phyloP scores from a whole-genome alignment of 1,139 yeast genomes.

The Taphrina flavorubra region DNA sequence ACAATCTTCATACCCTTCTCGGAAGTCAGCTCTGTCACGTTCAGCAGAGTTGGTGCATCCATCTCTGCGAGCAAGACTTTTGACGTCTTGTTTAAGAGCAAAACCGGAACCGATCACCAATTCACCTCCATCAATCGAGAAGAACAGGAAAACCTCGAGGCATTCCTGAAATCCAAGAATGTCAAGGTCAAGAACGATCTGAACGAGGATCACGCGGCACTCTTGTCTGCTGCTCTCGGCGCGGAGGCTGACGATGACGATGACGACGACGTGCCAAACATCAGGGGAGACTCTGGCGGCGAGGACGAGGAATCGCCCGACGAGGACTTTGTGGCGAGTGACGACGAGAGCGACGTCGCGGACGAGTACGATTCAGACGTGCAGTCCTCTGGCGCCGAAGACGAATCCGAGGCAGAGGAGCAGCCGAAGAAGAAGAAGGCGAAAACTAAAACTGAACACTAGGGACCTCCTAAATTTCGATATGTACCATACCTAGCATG shows the following conservation, averaged over 20 bases:
- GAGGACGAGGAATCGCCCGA: slow-evolving; percentile 52
- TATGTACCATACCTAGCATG: slow-evolving; percentile 12
- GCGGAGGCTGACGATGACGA: slow-evolving; percentile 63
- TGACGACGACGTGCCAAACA: slow-evolving; percentile 64
- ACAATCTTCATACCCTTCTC: slow-evolving; percentile 87
- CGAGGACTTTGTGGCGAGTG: slow-evolving; percentile 47
- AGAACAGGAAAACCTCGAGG: slow-evolving; percentile 81
- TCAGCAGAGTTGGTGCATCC: slow-evolving; percentile 85
- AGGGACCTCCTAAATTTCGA: background rate
- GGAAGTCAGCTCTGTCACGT: slow-evolving; percentile 75
- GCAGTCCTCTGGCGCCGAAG: slow-evolving; percentile 26
- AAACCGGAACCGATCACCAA: slow-evolving; percentile 72
- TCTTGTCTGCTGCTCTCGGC: slow-evolving; percentile 63
- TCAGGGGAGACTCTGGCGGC: slow-evolving; percentile 66
- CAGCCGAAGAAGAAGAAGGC: slow-evolving; percentile 21
- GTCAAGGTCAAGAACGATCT: slow-evolving; percentile 86
- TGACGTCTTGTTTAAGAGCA: slow-evolving; percentile 79
- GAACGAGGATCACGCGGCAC: slow-evolving; percentile 78
- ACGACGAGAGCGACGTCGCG: slow-evolving; percentile 68
- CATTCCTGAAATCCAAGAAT: slow-evolving; percentile 76
- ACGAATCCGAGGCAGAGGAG: slow-evolving; percentile 15
- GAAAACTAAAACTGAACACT: slow-evolving; percentile 6
- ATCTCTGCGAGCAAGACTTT: slow-evolving; percentile 85
- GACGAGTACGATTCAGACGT: slow-evolving; percentile 88
- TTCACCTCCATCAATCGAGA: slow-evolving; percentile 90